These are phyloP conservation scores for Taiwanofungus camphoratus DNA, from an alignment of 1,284 basidiomycete genomes.

Conservation along the genomic window DNA sequence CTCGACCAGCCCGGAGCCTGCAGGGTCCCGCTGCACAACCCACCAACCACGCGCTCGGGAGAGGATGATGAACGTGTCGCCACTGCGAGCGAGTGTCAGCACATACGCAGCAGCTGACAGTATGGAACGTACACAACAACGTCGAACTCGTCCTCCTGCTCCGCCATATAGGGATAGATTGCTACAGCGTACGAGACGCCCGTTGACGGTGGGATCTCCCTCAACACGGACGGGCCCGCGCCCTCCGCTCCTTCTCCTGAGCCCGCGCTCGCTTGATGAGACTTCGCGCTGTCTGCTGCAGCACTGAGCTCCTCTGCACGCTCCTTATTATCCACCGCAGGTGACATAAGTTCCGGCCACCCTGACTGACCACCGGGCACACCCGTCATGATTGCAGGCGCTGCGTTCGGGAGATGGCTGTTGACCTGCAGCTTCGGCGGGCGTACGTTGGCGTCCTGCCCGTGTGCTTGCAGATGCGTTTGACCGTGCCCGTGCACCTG, in stretches of 20 bases:
- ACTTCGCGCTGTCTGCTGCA: constrained; percentile 18
- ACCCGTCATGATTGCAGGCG: constrained; percentile 40
- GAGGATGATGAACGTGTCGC: constrained; percentile 90
- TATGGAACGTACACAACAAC: constrained; percentile 72
- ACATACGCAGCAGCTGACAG: constrained; percentile 3
- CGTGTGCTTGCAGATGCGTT: constrained; percentile 12
- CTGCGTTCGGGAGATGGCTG: constrained; percentile 34
- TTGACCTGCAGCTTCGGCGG: constrained; percentile 65
- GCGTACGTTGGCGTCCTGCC: constrained; percentile 28
- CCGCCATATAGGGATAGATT: constrained; percentile 93
- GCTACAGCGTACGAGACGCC: constrained; percentile 85
- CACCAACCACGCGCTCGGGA: constrained; percentile 97
- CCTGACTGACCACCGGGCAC: constrained; percentile 52
- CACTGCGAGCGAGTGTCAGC: constrained; percentile 36
- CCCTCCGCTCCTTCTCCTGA: constrained; percentile 13
- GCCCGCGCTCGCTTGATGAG: constrained; percentile 15
- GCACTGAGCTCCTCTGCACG: constrained; percentile 22
- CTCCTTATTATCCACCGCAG: constrained; percentile 44
- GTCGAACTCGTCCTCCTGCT: constrained; percentile 97
- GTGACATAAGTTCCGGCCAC: constrained; percentile 73
- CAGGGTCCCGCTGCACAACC: constrained; percentile 93
- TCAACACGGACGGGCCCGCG: constrained; percentile 18
- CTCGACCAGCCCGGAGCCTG: constrained; percentile 76
- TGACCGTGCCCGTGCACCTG: constrained; percentile 15
- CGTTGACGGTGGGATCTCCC: constrained; percentile 51